These are phyloP conservation scores for Botrytis hyacinthi DNA, from an alignment of 2,329 filamentous ascomycete species.

Conservation along the genomic window DNA sequence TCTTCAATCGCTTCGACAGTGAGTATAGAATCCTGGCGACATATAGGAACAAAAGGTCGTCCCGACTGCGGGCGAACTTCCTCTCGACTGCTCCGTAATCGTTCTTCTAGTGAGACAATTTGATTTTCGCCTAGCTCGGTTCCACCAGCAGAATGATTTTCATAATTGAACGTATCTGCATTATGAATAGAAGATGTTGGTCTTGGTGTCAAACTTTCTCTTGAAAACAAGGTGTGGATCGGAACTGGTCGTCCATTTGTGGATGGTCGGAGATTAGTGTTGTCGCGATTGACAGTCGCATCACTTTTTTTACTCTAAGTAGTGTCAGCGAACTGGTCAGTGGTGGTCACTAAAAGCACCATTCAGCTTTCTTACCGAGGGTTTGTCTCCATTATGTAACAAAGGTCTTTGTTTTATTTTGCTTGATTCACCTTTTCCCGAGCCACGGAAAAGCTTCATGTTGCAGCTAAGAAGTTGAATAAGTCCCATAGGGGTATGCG, in stretches of 20 bases:
- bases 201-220: too few species aligned
- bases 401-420: not conserved
- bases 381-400: not conserved
- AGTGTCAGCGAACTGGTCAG: not conserved
- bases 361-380: not conserved
- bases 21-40: slow-evolving; percentile 22
- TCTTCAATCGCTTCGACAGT: slow-evolving; percentile 16
- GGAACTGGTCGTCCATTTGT: not conserved
- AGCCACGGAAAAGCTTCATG: not conserved
- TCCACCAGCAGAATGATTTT: too few species aligned
- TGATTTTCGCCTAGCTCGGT: too few species aligned
- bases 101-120: not conserved
- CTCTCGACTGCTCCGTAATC: not conserved
- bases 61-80: not conserved
- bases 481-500: not conserved
- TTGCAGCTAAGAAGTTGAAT: not conserved
- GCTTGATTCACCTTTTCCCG: not conserved
- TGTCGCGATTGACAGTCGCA: not conserved
- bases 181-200: too few species aligned
- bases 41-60: slow-evolving; percentile 23
- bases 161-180: too few species aligned
- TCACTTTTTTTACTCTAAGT: not conserved
- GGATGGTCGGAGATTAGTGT: not conserved
- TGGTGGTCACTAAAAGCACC: not conserved
- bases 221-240: too few species aligned